Percentiles rank a stretch among this genome's conserved stretches.
Evolutionary conservation across 495 filamentous ascomycete species (phyloP).

Genomic region (Daldinia caldariorum): DNA sequence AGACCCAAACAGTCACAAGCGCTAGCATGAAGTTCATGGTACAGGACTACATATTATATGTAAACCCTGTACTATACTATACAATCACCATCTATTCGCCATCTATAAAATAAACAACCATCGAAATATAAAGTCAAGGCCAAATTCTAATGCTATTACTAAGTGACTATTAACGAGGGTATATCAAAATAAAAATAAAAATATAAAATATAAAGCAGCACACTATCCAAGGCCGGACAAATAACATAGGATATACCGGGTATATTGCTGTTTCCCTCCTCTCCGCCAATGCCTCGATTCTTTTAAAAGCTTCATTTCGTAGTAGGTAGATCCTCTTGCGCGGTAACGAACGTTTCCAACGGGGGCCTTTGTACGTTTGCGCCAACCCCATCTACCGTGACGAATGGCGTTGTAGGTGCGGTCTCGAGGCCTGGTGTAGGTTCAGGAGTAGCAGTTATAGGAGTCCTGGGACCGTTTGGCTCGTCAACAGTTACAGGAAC

Average conservation of each 20-base stretch:
- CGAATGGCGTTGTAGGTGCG: conserved; percentile 14
- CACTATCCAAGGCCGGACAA: conserved; percentile 29
- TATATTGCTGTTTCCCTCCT: conserved; percentile 37
- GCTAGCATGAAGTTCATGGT: conserved; percentile 1
- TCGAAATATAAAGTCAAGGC: neutral
- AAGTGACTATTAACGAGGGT: conserved; percentile 31
- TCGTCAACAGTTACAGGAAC: neutral
- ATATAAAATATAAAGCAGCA: conserved; percentile 5
- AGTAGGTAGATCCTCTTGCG: conserved; percentile 48
- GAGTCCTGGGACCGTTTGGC: neutral
- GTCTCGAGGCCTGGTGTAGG: neutral
- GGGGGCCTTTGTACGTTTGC: conserved; percentile 41
- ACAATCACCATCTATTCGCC: no score
- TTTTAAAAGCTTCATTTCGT: conserved; percentile 18
- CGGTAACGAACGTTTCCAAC: conserved; percentile 57
- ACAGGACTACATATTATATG: neutral
- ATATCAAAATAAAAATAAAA: conserved; percentile 32
- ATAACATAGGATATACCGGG: conserved; percentile 31
- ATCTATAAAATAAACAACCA: conserved; percentile 14
- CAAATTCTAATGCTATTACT: conserved; percentile 28
- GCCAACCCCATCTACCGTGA: conserved; percentile 1
- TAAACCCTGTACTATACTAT: no score
- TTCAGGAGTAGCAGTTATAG: neutral
- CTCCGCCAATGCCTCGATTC: conserved; percentile 9
- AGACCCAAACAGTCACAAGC: neutral